Evolutionary conservation across 257 asterid species (phyloP).

Genomic region (Misopates orontium): DNA sequence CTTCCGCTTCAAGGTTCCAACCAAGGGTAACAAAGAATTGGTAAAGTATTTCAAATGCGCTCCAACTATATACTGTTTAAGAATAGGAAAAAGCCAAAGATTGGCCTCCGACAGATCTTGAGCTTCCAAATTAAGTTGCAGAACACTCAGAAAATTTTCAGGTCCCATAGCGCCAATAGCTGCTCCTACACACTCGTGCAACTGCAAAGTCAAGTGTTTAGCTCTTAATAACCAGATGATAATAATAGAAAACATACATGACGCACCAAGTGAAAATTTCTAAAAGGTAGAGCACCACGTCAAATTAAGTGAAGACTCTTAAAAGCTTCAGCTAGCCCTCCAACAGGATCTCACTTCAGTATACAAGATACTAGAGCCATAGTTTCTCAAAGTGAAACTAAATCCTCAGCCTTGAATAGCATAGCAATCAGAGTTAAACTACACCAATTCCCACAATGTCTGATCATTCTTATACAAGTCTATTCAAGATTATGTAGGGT

Average conservation of each 20-base stretch:
- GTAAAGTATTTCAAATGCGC: slow-evolving; percentile 67
- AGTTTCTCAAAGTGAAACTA: slow-evolving; percentile 17
- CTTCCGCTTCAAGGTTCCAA: slow-evolving; percentile 59
- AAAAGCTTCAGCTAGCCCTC: background rate
- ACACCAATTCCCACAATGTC: too few relatives aligned
- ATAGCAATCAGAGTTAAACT: too few relatives aligned
- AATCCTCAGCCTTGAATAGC: background rate
- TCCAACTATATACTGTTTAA: slow-evolving; percentile 79
- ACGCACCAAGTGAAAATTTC: background rate
- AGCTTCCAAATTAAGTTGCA: slow-evolving; percentile 73
- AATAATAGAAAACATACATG: background rate
- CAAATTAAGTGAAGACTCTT: slow-evolving; percentile 4
- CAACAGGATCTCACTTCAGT: background rate
- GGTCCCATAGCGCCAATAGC: slow-evolving; percentile 96
- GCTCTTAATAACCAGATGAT: slow-evolving; percentile 17
- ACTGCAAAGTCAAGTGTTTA: slow-evolving; percentile 48
- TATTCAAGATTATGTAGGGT: too few relatives aligned
- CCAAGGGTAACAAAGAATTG: slow-evolving; percentile 55
- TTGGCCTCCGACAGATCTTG: slow-evolving; percentile 73
- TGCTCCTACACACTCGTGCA: slow-evolving; percentile 88
- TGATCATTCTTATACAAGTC: too few relatives aligned
- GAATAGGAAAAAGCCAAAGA: slow-evolving; percentile 86
- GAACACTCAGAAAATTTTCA: slow-evolving; percentile 57
- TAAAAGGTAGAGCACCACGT: background rate
- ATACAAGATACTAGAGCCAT: background rate